Evolutionary conservation across 805 yeast genomes (phyloP), one percentile per base, ranked within the genome.

Genomic region (Pichia sporocuriosa): DNA sequence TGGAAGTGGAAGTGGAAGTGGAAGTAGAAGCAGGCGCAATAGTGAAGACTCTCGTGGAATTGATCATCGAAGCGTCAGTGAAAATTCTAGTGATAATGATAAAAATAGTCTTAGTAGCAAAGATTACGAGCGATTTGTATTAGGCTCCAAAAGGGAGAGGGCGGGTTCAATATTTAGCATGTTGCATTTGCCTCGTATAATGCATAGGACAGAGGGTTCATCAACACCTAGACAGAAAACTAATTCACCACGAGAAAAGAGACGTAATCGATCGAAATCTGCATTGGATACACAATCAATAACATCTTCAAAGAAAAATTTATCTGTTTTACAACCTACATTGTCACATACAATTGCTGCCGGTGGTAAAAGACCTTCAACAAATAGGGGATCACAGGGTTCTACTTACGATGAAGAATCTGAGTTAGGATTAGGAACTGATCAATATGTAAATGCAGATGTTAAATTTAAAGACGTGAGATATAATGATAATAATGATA

Each of bases 281-380:
- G 29, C 13, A 26, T 6, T 15, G 13, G n/a, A 11, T 11, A 9
- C 29, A 26, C 13, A n/a, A n/a, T 26, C 29, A 12, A 7, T 15
- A 13, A 13, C 29, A 12, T 6, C 13, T 11, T 12, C 13, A 13
- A 26, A 26, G 13, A 12, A 12, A 7, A 38, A 21, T 15, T 10
- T 32, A 24, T 19, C 36, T 12, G n/a, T 32, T 9, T 9, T 45
- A 4, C 48, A 45, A 32, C 48, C 48, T 2, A 42, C 48, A 7
- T 26, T 6, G n/a, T n/a, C 37, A 15, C 48, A 45, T 39, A 16
- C 37, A 6, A 24, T 48, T 16, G 46, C 45, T 4, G 45, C 45
- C 5, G 48, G 46, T 32, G 44, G 31, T 19, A 19, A 16, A 3
- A 26, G n/a, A 24, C 32, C 17, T 15, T 25, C 33, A 3, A 19